Conservation (phyloP, 176 grass and related monocot genomes). For the Oropetium thomaeum region DNA sequence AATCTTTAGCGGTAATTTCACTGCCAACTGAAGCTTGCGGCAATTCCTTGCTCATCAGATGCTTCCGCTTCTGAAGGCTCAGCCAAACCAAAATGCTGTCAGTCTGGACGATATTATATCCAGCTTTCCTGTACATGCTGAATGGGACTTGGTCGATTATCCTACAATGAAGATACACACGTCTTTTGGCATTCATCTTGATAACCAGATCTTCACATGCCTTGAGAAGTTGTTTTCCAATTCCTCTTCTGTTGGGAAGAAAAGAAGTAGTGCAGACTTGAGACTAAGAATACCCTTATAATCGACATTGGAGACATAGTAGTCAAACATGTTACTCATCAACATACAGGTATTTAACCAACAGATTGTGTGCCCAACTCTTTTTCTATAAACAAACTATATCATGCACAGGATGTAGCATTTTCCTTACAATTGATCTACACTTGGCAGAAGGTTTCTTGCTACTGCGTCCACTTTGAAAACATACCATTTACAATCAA, state of each 20-base stretch:
- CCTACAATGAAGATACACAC: slow-evolving; percentile 81
- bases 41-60: slow-evolving; percentile 78
- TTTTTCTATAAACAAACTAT: not conserved
- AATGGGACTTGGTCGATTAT: slow-evolving; percentile 70
- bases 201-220: slow-evolving; percentile 72
- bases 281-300: slow-evolving; percentile 1
- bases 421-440: not conserved
- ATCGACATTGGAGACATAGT: not conserved
- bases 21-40: slow-evolving; percentile 23
- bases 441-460: not conserved
- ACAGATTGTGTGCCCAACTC: not conserved
- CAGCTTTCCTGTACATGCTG: slow-evolving; percentile 74
- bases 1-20: slow-evolving; percentile 10
- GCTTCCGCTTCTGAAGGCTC: slow-evolving; percentile 70
- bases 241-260: slow-evolving; percentile 50
- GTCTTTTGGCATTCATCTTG: slow-evolving; percentile 57
- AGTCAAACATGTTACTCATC: not conserved
- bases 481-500: not conserved
- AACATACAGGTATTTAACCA: not conserved
- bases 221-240: slow-evolving; percentile 71
- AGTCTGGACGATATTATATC: slow-evolving; percentile 53
- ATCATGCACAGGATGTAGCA: not conserved
- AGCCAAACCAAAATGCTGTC: slow-evolving; percentile 82
- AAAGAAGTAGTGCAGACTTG: slow-evolving; percentile 3
- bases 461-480: not conserved